These are phyloP conservation scores for Lineolata rhizophorae DNA, from an alignment of 495 filamentous ascomycete species.

Conservation along the genomic window DNA sequence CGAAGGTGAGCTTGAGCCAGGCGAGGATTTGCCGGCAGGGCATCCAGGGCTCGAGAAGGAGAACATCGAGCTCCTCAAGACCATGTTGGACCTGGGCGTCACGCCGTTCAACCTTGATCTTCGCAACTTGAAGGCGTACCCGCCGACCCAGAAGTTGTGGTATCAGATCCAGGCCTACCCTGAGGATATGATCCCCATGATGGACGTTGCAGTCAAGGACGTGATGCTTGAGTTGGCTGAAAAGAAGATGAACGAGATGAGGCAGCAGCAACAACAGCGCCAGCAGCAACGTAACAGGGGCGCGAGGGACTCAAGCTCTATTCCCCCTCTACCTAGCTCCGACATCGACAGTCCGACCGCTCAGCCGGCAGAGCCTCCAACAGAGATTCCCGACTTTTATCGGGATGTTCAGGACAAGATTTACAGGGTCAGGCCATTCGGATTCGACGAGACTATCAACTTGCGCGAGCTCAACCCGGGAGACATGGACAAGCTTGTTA, in stretches of 20 bases:
- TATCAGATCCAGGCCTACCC: conserved; percentile 85
- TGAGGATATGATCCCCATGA: conserved; percentile 83
- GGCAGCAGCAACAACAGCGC: conserved; percentile 28
- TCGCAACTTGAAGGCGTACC: conserved; percentile 79
- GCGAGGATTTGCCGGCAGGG: conserved; percentile 30
- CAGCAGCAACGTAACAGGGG: conserved; percentile 15
- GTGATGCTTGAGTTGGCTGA: conserved; percentile 76
- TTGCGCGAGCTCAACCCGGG: conserved; percentile 88
- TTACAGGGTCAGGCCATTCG: conserved; percentile 77
- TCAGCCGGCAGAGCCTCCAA: conserved; percentile 11
- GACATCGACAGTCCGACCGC: conserved; percentile 25
- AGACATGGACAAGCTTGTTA: conserved; percentile 72
- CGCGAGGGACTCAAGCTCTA: conserved; percentile 37
- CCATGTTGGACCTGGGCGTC: conserved; percentile 70
- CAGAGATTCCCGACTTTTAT: conserved; percentile 35
- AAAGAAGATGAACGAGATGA: conserved; percentile 52
- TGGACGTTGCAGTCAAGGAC: conserved; percentile 89
- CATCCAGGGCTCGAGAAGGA: conserved; percentile 41
- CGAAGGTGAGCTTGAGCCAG: conserved; percentile 55
- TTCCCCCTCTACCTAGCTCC: conserved; percentile 51
- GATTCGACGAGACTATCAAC: conserved; percentile 71
- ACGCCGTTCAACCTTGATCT: conserved; percentile 72
- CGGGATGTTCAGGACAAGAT: conserved; percentile 41
- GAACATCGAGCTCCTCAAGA: conserved; percentile 69
- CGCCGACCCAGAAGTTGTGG: conserved; percentile 80